Base-by-base conservation (phyloP, 2,329 filamentous ascomycete species). In the Paraconiothyrium brasiliense region DNA sequence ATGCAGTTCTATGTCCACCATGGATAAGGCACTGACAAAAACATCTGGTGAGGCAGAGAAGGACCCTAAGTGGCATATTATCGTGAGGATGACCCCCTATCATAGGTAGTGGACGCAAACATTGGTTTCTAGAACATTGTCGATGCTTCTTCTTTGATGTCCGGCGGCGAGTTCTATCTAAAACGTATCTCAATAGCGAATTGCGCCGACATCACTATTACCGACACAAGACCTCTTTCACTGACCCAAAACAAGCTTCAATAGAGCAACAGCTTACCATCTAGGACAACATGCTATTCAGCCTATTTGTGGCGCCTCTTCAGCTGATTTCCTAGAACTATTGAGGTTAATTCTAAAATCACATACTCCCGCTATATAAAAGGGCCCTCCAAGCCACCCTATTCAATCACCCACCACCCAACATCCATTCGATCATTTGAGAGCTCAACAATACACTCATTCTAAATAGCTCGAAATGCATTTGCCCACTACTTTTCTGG, bases 401-500 rank as follows among this genome's bases (percentile, higher is more conserved):
- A 24, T 22, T 24, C 20, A 9, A 54, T 41, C 50, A 41, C 22
- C 37, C 14, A n/a, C 37, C 22, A 10, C 24, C 27, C 30, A 34
- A 34, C 4, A 24, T 20, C 22, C 43, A 46, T 46, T 24, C 20
- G 9, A 16, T 16, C 46, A 32, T n/a, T 8, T 32, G 24, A 48
- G 46, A 16, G 11, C 10, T 32, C 24, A 16, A 48, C 10, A 32
- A 30, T 13, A 35, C 30, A 50, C 16, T 35, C 47, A 50, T 34
- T 50, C 47, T 16, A 35, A 30, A 2, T 20, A 34, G 7, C 47
- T 34, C 35, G n/a, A 30, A 30, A 54, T 54, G 50, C 50, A 32
- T 30, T 54, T 54, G 35, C 14, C 50, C 4, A 54, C 20, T 30
- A 43, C 50, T 35, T 2, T 54, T 43, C 24, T 54, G 35, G 50